Evolutionary conservation across 2,329 filamentous ascomycete species (phyloP).

Genomic region (Colletotrichum higginsianum): DNA sequence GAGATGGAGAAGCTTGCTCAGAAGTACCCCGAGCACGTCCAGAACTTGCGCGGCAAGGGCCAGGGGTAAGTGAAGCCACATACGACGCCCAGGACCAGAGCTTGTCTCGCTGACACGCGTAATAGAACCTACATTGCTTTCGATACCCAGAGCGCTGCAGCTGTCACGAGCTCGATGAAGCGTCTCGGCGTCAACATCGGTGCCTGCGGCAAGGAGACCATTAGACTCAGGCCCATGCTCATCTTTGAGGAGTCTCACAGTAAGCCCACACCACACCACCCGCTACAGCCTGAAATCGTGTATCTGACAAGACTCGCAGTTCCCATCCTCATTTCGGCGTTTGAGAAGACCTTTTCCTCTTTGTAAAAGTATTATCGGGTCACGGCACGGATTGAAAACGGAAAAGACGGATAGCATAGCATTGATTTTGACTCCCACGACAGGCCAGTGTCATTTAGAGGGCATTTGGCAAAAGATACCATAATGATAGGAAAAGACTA

Average conservation of each 20-base stretch:
- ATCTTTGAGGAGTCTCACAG: constrained; percentile 82
- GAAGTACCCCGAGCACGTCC: constrained; percentile 78
- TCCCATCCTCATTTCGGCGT: constrained; percentile 78
- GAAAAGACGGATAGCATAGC: constrained; percentile 24
- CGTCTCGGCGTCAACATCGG: constrained; percentile 82
- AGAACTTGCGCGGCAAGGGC: constrained; percentile 83
- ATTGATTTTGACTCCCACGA: constrained; percentile 2
- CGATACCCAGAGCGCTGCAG: constrained; percentile 79
- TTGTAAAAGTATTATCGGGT: constrained; percentile 38
- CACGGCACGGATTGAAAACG: constrained; percentile 16
- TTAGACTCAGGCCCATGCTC: constrained; percentile 84
- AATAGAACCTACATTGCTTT: constrained; percentile 81
- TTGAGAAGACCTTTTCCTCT: constrained; percentile 80
- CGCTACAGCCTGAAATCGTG: rapidly evolving
- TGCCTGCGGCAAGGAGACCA: constrained; percentile 78
- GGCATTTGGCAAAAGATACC: constrained; percentile 27
- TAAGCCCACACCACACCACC: constrained; percentile 21
- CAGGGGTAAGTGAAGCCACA: constrained; percentile 61
- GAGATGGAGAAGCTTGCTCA: constrained; percentile 74
- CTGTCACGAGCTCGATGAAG: constrained; percentile 80
- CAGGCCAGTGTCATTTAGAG: not conserved
- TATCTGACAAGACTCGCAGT: constrained; percentile 13
- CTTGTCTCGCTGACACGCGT: not conserved
- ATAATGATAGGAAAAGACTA: constrained; percentile 21
- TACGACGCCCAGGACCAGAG: not conserved